Conservation (phyloP, 2,329 filamentous ascomycete genomes). For the Pseudocercospora cruenta region DNA sequence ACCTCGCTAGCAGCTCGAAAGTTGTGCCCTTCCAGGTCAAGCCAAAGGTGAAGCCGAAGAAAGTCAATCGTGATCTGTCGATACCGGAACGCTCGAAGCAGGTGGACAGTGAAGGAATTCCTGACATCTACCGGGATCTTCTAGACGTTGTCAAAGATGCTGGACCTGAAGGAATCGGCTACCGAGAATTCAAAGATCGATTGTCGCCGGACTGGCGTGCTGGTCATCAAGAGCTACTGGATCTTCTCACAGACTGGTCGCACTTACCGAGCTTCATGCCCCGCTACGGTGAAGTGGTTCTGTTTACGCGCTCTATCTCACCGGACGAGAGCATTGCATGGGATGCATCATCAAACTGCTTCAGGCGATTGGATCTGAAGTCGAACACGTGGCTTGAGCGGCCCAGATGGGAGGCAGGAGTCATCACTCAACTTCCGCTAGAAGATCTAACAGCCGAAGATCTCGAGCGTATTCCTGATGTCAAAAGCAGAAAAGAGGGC, state of each 20-base stretch:
- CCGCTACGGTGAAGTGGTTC: slow-evolving; percentile 60
- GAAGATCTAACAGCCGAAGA: slow-evolving; percentile 51
- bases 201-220: slow-evolving; percentile 62
- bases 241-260: slow-evolving; percentile 47
- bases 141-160: slow-evolving; percentile 52
- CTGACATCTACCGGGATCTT: slow-evolving; percentile 56
- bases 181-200: slow-evolving; percentile 53
- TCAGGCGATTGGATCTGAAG: slow-evolving; percentile 20
- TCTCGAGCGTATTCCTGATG: slow-evolving; percentile 45
- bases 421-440: slow-evolving; percentile 57
- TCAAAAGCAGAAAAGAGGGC: slow-evolving; percentile 46
- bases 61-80: slow-evolving; percentile 9
- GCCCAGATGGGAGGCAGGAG: slow-evolving; percentile 61
- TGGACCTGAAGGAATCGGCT: slow-evolving; percentile 40
- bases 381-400: slow-evolving; percentile 18
- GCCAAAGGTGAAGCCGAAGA: slow-evolving; percentile 7
- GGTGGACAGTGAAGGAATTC: slow-evolving; percentile 57
- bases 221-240: slow-evolving; percentile 49
- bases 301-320: slow-evolving; percentile 50
- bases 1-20: neutral
- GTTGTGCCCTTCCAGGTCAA: neutral
- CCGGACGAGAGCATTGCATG: slow-evolving; percentile 37
- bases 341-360: slow-evolving; percentile 32
- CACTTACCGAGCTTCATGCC: slow-evolving; percentile 57
- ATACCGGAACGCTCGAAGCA: slow-evolving; percentile 25